Conservation (phyloP, 176 grass and related monocot genomes). For the Otatea glauca region DNA sequence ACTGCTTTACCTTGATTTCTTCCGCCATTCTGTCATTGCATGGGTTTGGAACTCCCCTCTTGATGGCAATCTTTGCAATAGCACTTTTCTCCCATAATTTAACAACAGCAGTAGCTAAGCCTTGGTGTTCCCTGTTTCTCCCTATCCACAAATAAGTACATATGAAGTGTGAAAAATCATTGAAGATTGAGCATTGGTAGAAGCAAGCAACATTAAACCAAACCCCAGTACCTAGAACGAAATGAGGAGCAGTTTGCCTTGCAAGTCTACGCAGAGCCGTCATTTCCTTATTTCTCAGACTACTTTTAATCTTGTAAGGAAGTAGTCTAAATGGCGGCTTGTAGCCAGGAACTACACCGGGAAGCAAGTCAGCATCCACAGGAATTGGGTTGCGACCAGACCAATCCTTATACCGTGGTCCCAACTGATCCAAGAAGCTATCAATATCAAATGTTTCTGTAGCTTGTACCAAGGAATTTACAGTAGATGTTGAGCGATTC, state of each 20-base stretch:
- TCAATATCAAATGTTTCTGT: slow-evolving; percentile 60
- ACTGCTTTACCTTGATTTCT: slow-evolving; percentile 78
- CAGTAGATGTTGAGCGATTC: background rate
- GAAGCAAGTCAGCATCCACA: slow-evolving; percentile 95
- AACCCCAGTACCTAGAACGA: slow-evolving; percentile 71
- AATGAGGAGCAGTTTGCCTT: slow-evolving; percentile 93
- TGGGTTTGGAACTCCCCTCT: slow-evolving; percentile 84
- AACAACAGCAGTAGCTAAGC: slow-evolving; percentile 87
- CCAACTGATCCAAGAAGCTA: slow-evolving; percentile 82
- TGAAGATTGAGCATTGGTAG: background rate
- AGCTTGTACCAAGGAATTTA: slow-evolving; percentile 34
- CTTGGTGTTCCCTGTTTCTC: slow-evolving; percentile 92
- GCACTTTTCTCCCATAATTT: slow-evolving; percentile 99
- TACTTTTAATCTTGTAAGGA: slow-evolving; percentile 66
- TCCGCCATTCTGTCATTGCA: slow-evolving; percentile 86
- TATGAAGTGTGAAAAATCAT: background rate
- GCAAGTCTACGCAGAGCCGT: slow-evolving; percentile 73
- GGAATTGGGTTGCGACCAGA: slow-evolving; percentile 75
- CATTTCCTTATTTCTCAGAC: slow-evolving; percentile 75
- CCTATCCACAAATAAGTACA: slow-evolving; percentile 51
- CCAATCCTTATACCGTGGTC: slow-evolving; percentile 88
- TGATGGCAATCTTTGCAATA: slow-evolving; percentile 92
- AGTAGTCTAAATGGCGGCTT: slow-evolving; percentile 79
- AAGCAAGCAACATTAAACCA: background rate
- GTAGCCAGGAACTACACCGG: slow-evolving; percentile 68